Base-by-base conservation (phyloP, 2,329 filamentous ascomycete genomes). In the Diaporthe sp. region DNA sequence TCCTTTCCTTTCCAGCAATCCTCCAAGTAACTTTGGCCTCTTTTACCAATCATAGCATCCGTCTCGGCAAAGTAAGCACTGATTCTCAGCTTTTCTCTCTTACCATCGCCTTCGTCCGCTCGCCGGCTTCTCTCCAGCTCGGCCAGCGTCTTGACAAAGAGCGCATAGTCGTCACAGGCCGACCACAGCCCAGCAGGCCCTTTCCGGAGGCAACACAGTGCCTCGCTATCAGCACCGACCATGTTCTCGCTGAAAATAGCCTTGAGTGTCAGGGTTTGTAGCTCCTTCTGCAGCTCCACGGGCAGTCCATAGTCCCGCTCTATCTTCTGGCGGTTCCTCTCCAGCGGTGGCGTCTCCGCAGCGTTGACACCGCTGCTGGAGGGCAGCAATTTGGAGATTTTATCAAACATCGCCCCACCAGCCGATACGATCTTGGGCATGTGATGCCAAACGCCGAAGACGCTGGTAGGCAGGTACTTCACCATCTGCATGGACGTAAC, bases 201-300 rank as follows among this genome's bases (percentile, higher is more conserved):
- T 37, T 75, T 76, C 53, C 63, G 53, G 15, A 76, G 49, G 22
- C 72, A 75, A 20, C 37, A 58, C 4, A 74, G 39, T 17, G 75
- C 75, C 57, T 76, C 75, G 57, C 75, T 76, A 53, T 76, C 42
- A 15, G 75, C 75, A 5, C 75, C 75, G 42, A 75, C 72, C 15
- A 39, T 75, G 65, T 65, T 67, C 17, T 74, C 75, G 8, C 55
- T 31, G 49, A 72, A 60, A 47, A 60, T 76, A 31, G 57, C 22
- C 34, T 39, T 57, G 25, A 74, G 10, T 2, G 49, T 39, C 0
- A 22, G 28, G 13, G 42, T 22, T n/a, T 39, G n/a, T 7, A 74
- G 39, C 72, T 70, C 51, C 17, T 31, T 51, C 37, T 60, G 72
- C 2, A 74, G 9, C 25, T 25, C 22, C 2, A 34, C 2, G 1